Percentiles rank a stretch among this genome's conserved stretches.
Evolutionary conservation across 805 yeast species (phyloP).

Genomic region (Saccharomycopsis microspora): DNA sequence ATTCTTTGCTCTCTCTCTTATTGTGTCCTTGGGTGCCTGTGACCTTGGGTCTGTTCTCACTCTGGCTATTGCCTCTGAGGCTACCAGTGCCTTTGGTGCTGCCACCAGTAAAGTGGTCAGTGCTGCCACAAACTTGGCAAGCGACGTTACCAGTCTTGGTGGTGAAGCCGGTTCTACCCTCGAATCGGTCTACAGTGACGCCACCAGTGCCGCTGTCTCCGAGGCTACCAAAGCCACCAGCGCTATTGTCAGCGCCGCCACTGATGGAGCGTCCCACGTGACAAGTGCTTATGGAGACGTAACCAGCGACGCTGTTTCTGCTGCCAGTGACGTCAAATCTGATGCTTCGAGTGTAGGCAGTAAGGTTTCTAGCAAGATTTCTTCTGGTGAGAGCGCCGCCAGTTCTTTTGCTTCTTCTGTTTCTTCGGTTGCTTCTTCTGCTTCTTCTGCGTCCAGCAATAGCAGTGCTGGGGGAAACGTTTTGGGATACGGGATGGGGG

Average conservation of each 20-base stretch:
- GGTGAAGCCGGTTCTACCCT: background rate
- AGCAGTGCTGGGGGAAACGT: no score
- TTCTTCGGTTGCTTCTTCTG: background rate
- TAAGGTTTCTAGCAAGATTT: background rate
- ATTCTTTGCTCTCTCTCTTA: background rate
- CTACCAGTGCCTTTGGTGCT: conserved; percentile 6
- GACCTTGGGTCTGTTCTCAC: conserved; percentile 3
- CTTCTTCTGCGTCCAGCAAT: background rate
- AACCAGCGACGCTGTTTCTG: conserved; percentile 1
- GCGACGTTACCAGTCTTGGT: conserved; percentile 4
- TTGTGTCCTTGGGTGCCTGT: background rate
- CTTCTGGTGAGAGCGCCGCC: background rate
- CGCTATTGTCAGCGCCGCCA: conserved; percentile 3
- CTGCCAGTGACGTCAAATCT: background rate
- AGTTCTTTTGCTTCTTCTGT: background rate
- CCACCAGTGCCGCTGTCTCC: conserved; percentile 7
- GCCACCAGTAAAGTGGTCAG: conserved; percentile 5
- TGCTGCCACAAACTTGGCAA: conserved; percentile 5
- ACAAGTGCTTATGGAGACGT: background rate
- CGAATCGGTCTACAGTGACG: background rate
- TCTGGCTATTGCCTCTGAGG: background rate
- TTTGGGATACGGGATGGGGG: no score
- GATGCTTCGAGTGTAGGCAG: background rate
- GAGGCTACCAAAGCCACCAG: conserved; percentile 4
- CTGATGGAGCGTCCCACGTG: background rate